Evolutionary conservation across 768 basidiomycete genomes (phyloP).

Genomic region (Erythrobasidium yunnanense): DNA sequence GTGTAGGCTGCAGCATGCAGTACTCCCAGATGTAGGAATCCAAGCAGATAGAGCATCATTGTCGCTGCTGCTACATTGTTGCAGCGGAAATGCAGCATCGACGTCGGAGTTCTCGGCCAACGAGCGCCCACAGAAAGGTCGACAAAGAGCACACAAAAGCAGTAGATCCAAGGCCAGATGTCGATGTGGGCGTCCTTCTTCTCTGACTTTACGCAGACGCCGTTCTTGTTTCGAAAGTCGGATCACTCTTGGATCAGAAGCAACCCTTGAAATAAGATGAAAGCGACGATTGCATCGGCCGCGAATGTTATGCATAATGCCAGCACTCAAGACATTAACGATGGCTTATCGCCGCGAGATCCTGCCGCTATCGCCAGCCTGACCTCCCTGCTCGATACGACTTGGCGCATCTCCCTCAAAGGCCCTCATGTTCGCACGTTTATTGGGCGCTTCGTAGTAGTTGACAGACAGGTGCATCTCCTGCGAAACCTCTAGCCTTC

Average conservation of each 20-base stretch:
- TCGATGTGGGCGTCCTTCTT: no score
- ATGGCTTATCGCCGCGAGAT: background rate
- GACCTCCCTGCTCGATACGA: constrained; percentile 5
- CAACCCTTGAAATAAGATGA: no score
- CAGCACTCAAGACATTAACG: background rate
- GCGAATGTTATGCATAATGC: no score
- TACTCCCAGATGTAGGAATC: background rate
- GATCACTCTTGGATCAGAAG: no score
- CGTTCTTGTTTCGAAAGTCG: no score
- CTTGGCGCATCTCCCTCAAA: constrained; percentile 8
- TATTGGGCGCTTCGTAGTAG: constrained; percentile 3
- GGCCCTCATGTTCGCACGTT: constrained; percentile 6
- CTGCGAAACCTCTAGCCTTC: background rate
- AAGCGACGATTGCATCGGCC: no score
- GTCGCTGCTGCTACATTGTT: background rate
- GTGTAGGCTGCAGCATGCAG: constrained; percentile 10
- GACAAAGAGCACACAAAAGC: no score
- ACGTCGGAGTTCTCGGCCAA: background rate
- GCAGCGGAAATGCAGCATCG: no score
- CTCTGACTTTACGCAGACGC: no score
- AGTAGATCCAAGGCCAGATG: no score
- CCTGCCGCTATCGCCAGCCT: background rate
- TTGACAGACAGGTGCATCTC: constrained; percentile 11
- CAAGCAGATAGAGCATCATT: background rate
- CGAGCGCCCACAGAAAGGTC: background rate